Conservation (phyloP, 2,329 filamentous ascomycete genomes). For the Talaromyces sp. region DNA sequence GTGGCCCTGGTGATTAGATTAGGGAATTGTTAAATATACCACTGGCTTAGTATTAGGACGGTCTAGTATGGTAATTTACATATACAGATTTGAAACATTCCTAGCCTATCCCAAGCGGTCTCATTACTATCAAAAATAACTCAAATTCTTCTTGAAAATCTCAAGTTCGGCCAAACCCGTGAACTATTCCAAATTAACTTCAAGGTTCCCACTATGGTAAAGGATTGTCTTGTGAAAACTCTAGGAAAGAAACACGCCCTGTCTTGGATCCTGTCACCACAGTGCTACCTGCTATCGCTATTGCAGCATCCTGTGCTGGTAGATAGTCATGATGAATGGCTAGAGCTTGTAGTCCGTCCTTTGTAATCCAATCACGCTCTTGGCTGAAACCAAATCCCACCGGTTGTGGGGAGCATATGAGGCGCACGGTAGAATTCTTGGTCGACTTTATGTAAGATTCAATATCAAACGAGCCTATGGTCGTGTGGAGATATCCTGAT, state of each 20-base stretch:
- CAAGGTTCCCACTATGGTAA: background rate
- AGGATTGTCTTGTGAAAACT: background rate
- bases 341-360: background rate
- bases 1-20: background rate
- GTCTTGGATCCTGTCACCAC: background rate
- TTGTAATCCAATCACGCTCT: background rate
- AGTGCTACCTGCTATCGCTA: background rate
- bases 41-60: background rate
- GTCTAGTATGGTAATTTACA: background rate
- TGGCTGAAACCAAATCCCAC: background rate
- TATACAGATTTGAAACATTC: background rate
- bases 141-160: background rate
- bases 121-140: too few species aligned
- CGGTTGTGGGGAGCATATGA: too few species aligned
- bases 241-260: background rate
- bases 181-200: background rate
- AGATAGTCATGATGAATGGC: background rate
- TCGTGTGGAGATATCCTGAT: background rate
- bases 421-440: too few species aligned
- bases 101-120: background rate
- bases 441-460: background rate
- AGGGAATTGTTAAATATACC: conserved; percentile 2
- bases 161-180: background rate
- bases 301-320: background rate
- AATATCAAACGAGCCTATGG: background rate